Base-by-base conservation (phyloP, 106 monocot species). In the Xerophyta viscosa region DNA sequence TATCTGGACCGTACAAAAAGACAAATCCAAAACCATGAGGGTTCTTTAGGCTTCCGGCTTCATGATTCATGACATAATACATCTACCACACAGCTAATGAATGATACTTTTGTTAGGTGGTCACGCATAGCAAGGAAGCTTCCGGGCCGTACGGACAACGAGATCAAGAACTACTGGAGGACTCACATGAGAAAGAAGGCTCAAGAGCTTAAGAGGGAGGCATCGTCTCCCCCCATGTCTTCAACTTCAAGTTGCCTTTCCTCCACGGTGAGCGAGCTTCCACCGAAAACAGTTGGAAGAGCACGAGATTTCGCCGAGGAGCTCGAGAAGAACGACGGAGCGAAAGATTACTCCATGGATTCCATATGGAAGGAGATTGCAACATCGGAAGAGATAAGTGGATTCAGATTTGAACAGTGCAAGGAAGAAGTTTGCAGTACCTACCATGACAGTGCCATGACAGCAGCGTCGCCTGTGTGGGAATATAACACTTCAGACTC, bases 161-260 rank as follows among this genome's bases (percentile, higher is more conserved):
- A 82, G 72, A 88, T 88, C 56, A 83, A 88, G 68, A 88, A 88
- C 68, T 88, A 88, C 65, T 88, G 82, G 82, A 83, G 82, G 61
- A 82, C 82, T 1, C 87, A 78, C 31, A 88, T 72, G 82, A 82
- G 87, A 61, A 88, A 88, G 67, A 78, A 71, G 44, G 79, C 88
- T 0, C 88, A 88, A 58, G 88, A 88, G 57, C 39, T 29, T 45
- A 83, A 76, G 41, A 58, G 27, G 29, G 53, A 39, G 17, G 46
- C 39, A 39, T 39, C 66, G 18, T 30, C 65, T 26, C 24, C 31
- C 3, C 2, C 26, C n/a, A 37, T 26, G 12, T 49, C 57, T 20
- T 39, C 56, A 1, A 33, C 48, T 3, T 49, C 48, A 15, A 24
- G 45, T 12, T 39, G 43, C 19, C 41, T 24, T 24, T 57, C 48